These are phyloP conservation scores for Neurospora africana DNA, from an alignment of 495 filamentous ascomycete species.

Conservation along the genomic window DNA sequence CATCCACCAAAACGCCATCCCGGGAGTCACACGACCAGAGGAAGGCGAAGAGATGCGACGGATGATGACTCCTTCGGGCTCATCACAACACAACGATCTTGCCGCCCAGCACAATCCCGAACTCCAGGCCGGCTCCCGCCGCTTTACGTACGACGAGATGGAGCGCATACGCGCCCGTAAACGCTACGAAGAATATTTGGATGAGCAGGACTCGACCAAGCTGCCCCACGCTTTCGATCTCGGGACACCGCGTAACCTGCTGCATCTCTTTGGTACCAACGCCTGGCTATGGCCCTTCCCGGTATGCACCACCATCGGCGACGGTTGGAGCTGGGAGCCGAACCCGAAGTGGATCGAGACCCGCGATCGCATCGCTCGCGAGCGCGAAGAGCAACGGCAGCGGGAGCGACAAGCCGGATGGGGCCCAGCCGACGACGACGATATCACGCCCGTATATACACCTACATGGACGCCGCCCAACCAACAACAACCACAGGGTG, in stretches of 20 bases:
- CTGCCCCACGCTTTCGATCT: slow-evolving; percentile 90
- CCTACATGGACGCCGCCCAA: slow-evolving; percentile 5
- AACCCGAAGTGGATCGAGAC: slow-evolving; percentile 61
- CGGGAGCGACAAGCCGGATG: slow-evolving; percentile 47
- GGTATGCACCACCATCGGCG: slow-evolving; percentile 69
- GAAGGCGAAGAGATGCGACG: slow-evolving; percentile 55
- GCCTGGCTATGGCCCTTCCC: slow-evolving; percentile 70
- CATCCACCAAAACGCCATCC: slow-evolving; percentile 74
- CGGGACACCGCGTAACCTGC: slow-evolving; percentile 68
- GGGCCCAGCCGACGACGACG: slow-evolving; percentile 25
- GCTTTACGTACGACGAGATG: slow-evolving; percentile 53
- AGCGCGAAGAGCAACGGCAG: slow-evolving; percentile 49
- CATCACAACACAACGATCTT: not conserved
- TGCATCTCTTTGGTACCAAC: slow-evolving; percentile 66
- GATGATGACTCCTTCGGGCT: slow-evolving; percentile 4
- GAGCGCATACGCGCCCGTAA: slow-evolving; percentile 59
- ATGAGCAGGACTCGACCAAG: slow-evolving; percentile 75
- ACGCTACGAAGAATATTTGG: slow-evolving; percentile 78
- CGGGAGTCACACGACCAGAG: slow-evolving; percentile 65
- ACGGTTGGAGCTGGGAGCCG: slow-evolving; percentile 94
- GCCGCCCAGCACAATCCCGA: slow-evolving; percentile 28
- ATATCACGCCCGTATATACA: slow-evolving; percentile 12
- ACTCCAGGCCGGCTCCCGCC: slow-evolving; percentile 38
- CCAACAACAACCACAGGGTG: slow-evolving; percentile 1
- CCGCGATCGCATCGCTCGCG: slow-evolving; percentile 45